A percentile compares a stretch with the other conserved stretches of the same genome.
phyloP scores from a whole-genome alignment of 2,329 filamentous ascomycete genomes.

The Fusarium chuoi region DNA sequence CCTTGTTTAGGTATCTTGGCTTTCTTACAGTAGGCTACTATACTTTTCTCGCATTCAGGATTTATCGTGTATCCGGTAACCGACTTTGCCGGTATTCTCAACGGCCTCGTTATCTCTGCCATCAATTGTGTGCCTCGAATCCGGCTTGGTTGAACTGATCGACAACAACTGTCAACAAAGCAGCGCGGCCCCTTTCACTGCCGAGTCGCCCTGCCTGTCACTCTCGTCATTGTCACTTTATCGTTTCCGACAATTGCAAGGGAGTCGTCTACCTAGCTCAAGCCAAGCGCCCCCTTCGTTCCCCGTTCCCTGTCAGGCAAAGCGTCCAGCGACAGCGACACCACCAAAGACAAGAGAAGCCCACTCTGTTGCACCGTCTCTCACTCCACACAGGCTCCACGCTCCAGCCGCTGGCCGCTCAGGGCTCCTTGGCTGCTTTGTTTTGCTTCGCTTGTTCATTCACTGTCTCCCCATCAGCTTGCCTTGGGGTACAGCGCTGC shows the following conservation, averaged over 20 bases:
- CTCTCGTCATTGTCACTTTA: constrained; percentile 25
- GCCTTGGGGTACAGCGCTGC: neutral
- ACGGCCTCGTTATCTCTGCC: constrained; percentile 19
- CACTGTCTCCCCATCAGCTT: constrained; percentile 1
- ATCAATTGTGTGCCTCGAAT: neutral
- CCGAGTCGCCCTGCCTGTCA: constrained; percentile 23
- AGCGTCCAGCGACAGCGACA: constrained; percentile 34
- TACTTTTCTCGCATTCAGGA: constrained; percentile 15
- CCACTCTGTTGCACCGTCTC: constrained; percentile 28
- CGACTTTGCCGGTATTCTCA: neutral
- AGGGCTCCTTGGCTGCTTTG: constrained; percentile 22
- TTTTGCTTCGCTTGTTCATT: constrained; percentile 1
- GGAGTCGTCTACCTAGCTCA: constrained; percentile 16
- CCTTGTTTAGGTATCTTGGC: constrained; percentile 29
- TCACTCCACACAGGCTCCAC: constrained; percentile 37
- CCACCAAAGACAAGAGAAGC: constrained; percentile 23
- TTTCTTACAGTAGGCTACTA: neutral
- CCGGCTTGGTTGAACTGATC: constrained; percentile 12
- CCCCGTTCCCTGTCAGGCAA: constrained; percentile 37
- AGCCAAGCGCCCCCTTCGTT: constrained; percentile 31
- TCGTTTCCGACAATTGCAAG: constrained; percentile 16
- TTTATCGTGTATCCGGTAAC: constrained; percentile 2
- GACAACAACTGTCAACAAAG: constrained; percentile 15
- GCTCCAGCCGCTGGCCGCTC: constrained; percentile 34
- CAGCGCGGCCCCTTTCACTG: constrained; percentile 9